A percentile compares a stretch with the other conserved stretches of the same genome.
Evolutionary conservation across 2,329 filamentous ascomycete genomes (phyloP).

Genomic region (Dactylellina leptospora): DNA sequence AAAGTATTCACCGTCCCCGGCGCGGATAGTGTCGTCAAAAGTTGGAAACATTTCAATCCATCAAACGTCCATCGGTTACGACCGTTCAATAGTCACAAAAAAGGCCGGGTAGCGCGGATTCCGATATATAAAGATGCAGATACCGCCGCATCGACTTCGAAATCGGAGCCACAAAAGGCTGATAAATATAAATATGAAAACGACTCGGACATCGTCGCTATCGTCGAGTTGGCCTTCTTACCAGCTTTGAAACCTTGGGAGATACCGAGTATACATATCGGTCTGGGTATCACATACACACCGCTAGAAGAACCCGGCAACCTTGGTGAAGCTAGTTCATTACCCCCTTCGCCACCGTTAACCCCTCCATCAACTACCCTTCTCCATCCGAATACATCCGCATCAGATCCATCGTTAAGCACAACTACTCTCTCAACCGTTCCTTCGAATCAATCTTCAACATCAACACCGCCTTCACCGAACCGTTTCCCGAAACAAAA

Average conservation of each 20-base stretch:
- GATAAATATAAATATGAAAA: constrained; percentile 59
- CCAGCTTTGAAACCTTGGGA: constrained; percentile 54
- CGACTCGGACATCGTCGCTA: constrained; percentile 54
- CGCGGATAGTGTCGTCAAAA: constrained; percentile 71
- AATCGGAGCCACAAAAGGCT: constrained; percentile 58
- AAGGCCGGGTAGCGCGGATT: constrained; percentile 56
- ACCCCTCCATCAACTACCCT: constrained; percentile 20
- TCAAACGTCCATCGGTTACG: constrained; percentile 59
- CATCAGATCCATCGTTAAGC: constrained; percentile 31
- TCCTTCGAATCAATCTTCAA: constrained; percentile 27
- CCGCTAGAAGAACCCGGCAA: constrained; percentile 57
- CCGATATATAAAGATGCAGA: constrained; percentile 65
- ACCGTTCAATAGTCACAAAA: constrained; percentile 40
- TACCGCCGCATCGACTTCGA: constrained; percentile 54
- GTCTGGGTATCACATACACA: constrained; percentile 57
- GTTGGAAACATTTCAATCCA: constrained; percentile 74
- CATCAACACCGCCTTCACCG: constrained; percentile 17
- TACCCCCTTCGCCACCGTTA: constrained; percentile 36
- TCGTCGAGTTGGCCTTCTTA: constrained; percentile 53
- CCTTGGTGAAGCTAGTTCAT: constrained; percentile 19
- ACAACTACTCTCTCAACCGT: constrained; percentile 47
- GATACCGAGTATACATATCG: constrained; percentile 54
- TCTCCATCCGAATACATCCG: constrained; percentile 20
- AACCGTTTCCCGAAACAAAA: constrained; percentile 49
- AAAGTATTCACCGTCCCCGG: constrained; percentile 60